Percentiles rank a stretch among this genome's conserved stretches.
phyloP scores from a whole-genome alignment of 441 rosid genomes.

The Euphorbia schlechtendalii region DNA sequence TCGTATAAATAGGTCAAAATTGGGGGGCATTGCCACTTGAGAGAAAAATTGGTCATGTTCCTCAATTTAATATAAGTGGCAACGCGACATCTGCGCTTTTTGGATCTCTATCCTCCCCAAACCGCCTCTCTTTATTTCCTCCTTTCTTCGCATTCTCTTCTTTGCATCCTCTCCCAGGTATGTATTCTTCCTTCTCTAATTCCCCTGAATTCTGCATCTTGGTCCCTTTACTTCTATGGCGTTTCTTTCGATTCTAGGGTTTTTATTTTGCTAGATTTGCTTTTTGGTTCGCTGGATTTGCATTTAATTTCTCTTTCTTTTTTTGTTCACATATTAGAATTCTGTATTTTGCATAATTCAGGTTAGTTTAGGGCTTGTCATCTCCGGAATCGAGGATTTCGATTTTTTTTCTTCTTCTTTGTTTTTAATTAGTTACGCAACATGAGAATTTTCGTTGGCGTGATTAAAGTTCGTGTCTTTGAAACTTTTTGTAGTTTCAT shows the following conservation, averaged over 20 bases:
- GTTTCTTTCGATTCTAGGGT: neutral
- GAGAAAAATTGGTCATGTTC: neutral
- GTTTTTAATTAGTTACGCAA: neutral
- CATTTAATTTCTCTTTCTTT: neutral
- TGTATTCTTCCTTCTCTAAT: neutral
- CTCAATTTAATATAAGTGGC: slow-evolving; percentile 15
- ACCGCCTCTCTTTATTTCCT: neutral
- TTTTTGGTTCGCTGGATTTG: neutral
- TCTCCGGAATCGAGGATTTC: no score
- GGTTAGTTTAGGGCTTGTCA: neutral
- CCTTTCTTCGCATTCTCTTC: neutral
- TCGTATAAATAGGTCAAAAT: slow-evolving; percentile 2
- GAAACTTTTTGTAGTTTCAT: neutral
- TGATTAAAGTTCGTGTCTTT: neutral
- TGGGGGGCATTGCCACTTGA: neutral
- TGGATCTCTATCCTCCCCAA: neutral
- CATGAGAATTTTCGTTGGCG: neutral
- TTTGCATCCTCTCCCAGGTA: slow-evolving; percentile 15
- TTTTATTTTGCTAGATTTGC: neutral
- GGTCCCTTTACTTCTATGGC: neutral
- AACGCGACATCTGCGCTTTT: slow-evolving; percentile 15
- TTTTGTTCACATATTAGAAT: neutral
- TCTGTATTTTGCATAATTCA: neutral
- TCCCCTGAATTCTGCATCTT: neutral
- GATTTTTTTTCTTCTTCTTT: neutral